A percentile compares a stretch with the other conserved stretches of the same genome.
Evolutionary conservation across 2,329 filamentous ascomycete species (phyloP).

Genomic region (Sordariomycetes sp.): DNA sequence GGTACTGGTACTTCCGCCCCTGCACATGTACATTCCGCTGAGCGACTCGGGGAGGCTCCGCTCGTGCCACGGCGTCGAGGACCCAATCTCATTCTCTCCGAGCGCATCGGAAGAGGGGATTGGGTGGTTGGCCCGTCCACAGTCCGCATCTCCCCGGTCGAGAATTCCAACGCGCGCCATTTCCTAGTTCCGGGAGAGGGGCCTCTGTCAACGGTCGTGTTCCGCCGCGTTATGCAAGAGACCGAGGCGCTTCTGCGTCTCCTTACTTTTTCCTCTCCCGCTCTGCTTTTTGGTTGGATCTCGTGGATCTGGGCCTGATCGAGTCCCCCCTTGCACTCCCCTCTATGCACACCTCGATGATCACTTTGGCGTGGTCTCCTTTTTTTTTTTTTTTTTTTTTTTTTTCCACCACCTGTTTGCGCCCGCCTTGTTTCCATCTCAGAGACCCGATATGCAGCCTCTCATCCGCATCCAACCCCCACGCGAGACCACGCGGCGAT

Average conservation of each 20-base stretch:
- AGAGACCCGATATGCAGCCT: not conserved
- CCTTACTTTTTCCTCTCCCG: not conserved
- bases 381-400: no score
- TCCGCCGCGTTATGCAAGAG: not conserved
- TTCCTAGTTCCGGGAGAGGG: not conserved
- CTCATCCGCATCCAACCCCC: not conserved
- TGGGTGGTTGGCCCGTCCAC: not conserved
- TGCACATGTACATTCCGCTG: not conserved
- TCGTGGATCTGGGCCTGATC: no score
- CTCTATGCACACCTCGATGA: not conserved
- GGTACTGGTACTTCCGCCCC: slow-evolving; percentile 3
- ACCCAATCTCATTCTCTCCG: not conserved
- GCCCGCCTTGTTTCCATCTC: not conserved
- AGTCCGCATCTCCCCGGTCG: not conserved
- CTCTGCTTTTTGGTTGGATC: no score
- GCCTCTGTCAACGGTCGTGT: not conserved
- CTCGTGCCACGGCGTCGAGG: not conserved
- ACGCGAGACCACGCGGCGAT: not conserved
- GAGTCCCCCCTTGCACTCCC: not conserved
- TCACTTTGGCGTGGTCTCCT: not conserved
- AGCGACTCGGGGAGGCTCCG: not conserved
- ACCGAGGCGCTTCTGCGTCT: not conserved
- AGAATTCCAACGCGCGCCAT: not conserved
- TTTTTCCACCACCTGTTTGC: no score
- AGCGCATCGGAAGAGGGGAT: not conserved